Base-by-base conservation (phyloP, 495 filamentous ascomycete genomes). In the Chaetomidium leptoderma region DNA sequence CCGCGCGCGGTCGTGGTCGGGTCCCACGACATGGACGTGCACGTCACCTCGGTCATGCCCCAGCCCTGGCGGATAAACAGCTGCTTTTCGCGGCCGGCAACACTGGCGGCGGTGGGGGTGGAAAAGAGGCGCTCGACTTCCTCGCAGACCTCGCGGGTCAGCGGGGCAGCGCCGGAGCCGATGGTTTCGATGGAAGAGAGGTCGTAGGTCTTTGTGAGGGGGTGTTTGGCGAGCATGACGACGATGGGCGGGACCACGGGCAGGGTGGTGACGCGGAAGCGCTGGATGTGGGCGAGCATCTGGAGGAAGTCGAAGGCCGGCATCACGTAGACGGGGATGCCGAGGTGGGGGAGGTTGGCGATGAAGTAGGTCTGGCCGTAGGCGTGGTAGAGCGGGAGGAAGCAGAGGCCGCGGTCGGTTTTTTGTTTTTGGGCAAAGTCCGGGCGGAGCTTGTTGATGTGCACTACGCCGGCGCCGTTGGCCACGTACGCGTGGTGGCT, bases 41-140 rank as follows among this genome's bases (percentile, higher is more conserved):
- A 91, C 0, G 88, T 91, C 9, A 82, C 65, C 78, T 91, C 88
- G 0, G 88, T 92, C 84, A 92, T 89, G 6, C 90, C 90, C 86
- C 88, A 95, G 0, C 88, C 90, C 64, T 95, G 90, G 51, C 83
- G 87, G 8, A 92, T 66, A 13, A 61, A 57, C 19, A 87, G 44
- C 0, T 27, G 17, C 11, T n/a, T 67, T 24, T 74, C 70, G 23
- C 80, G 78, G 11, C 72, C 70, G 36, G 13, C 17, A n/a, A 6
- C 6, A 6, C 17, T 16, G 36, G 36, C 36, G 36, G 7, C 5
- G 5, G 36, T 5, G 17, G 4, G 78, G 78, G 76, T n/a, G n/a
- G n/a, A n/a, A n/a, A 85, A 85, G 21, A 85, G 60, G 57, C 74
- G 78, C 65, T 83, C 73, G 35, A 83, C 76, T 51, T 86, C 82